Evolutionary conservation across 2,329 filamentous ascomycete species (phyloP), one percentile per base, ranked within the genome.

Genomic region (Calonectria montana): DNA sequence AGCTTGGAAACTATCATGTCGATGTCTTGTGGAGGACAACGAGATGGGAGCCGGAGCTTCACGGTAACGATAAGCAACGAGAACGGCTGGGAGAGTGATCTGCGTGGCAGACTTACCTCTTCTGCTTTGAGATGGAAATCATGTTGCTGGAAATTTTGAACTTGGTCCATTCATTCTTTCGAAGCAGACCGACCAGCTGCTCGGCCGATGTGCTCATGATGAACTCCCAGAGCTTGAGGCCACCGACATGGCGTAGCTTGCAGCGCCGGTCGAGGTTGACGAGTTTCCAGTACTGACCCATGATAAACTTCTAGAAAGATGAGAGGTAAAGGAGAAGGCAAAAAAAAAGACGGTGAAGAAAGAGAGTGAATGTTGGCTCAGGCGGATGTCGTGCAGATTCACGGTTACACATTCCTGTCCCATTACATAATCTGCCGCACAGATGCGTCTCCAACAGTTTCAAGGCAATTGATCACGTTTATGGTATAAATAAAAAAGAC

Each of bases 231-330:
- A 64, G 31, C 37, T 57, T 48, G 13, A 53, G 37, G 13, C 25
- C 35, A 25, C 63, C 47, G 13, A 39, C 23, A 9, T 70, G 27
- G 31, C 27, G 25, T 15, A 70, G 31, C 23, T 27, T 9, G 12
- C 64, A n/a, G n/a, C 50, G 39, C 57, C 64, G 37, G 47, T 72
- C 67, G 37, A 72, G 16, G 41, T 72, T 72, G 55, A 67, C 37
- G 16, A 70, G 16, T 27, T 64, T 67, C 70, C 70, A 70, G 39
- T 48, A 39, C n/a, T 72, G 64, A 12, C 53, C 69, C 69, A 71
- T 71, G 25, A 18, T 63, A 12, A 12, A 7, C 4, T 12, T 3
- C 16, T 8, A 4, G 18, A 21, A 10, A 3, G 8, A 21, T 45
- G n/a, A 45, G 8, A 5, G 16, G 27, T 23, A 37, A 21, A 23